Percentiles rank a stretch among this genome's conserved stretches.
Evolutionary conservation across 2,329 filamentous ascomycete species (phyloP).

Genomic region (Colletotrichum tropicale): DNA sequence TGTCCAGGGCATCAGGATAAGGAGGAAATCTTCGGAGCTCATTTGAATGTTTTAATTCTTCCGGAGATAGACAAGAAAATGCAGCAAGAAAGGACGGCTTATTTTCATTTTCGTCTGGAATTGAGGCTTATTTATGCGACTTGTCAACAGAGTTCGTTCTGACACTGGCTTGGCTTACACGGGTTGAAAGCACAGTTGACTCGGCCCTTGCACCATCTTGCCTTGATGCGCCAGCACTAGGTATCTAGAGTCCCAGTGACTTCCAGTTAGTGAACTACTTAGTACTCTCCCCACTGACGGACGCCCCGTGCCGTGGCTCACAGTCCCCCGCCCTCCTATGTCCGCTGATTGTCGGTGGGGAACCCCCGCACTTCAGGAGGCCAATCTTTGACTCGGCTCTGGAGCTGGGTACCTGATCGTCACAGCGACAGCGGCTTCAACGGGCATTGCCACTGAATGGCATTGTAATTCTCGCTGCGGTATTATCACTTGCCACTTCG

Average conservation of each 20-base stretch:
- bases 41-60: background rate
- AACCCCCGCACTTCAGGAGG: background rate
- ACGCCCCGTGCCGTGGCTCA: background rate
- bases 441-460: background rate
- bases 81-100: background rate
- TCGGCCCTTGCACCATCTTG: background rate
- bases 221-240: background rate
- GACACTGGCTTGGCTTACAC: background rate
- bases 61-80: background rate
- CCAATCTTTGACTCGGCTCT: background rate
- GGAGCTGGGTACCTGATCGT: background rate
- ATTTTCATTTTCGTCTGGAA: background rate
- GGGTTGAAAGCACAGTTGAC: background rate
- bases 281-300: background rate
- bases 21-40: background rate
- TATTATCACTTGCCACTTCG: background rate
- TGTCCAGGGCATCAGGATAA: background rate
- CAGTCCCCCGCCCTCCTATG: background rate
- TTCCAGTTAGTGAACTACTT: background rate
- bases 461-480: background rate
- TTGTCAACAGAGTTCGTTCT: background rate
- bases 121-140: background rate
- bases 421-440: background rate
- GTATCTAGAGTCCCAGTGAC: background rate
- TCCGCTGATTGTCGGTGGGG: background rate